Evolutionary conservation across 345 rosid genomes (phyloP), one percentile per base, ranked within the genome.

Genomic region (Xanthoceras sorbifolium): DNA sequence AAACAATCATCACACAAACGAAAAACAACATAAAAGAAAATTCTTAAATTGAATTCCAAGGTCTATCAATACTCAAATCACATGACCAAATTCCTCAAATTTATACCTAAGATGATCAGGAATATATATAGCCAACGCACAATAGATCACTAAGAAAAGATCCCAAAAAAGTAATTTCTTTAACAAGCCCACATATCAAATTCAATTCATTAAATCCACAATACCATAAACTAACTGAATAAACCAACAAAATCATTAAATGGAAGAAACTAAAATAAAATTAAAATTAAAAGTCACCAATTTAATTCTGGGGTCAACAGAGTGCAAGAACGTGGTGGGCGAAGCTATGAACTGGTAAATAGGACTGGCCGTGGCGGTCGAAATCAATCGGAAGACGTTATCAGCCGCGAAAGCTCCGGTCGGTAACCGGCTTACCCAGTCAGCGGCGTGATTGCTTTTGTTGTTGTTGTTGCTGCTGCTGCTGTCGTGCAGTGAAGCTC

Each of bases 301-400:
- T 82, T 95, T 95, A 83, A 91, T 88, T 60, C 96, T 87, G 2
- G 98, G 93, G 82, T 95, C 99, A 20, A 95, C 90, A 0, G 94
- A 90, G 64, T 93, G 99, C 73, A 95, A 73, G 79, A 91, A 90
- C 11, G 98, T 93, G 18, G 89, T 81, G 25, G 99, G 99, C 4
- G 93, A 86, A 55, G 96, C 88, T 44, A 95, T 88, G 83, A 89
- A 93, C 80, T 95, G 98, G 77, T 90, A 85, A 62, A 93, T 91
- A 73, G 98, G 98, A 86, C 98, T 89, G 36, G 97, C 93, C 7
- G 94, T 90, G 25, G 96, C 93, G 76, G 83, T 84, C 3, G 98
- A 76, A 57, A 95, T 92, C 85, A 89, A 80, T 64, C 94, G 79
- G 79, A 93, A 85, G 77, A 90, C 86, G 54, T 92, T 91, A 55